Percentiles rank a stretch among this genome's conserved stretches.
phyloP scores from a whole-genome alignment of 2,329 filamentous ascomycete genomes.

The Elsinoe fawcettii region DNA sequence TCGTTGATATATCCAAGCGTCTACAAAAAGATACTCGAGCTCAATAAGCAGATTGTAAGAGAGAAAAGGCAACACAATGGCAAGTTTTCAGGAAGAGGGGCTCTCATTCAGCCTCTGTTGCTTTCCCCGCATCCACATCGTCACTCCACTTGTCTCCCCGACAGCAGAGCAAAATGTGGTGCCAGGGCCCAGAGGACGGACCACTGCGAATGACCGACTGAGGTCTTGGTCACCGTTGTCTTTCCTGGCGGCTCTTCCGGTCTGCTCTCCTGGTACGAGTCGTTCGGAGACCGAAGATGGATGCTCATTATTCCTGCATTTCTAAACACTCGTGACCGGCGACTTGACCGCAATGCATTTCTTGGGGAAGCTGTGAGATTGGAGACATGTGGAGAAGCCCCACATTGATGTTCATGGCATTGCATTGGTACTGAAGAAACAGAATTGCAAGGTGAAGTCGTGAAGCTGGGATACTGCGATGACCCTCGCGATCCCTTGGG shows the following conservation, averaged over 20 bases:
- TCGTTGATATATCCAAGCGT: not conserved
- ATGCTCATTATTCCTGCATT: not conserved
- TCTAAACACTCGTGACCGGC: not conserved
- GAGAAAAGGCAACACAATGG: not conserved
- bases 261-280: not conserved
- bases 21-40: not conserved
- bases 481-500: not conserved
- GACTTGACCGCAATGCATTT: not conserved
- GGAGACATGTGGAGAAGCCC: constrained; percentile 11
- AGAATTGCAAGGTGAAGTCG: not conserved
- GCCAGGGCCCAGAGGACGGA: too few relatives aligned
- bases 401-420: not conserved
- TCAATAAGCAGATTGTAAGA: not conserved
- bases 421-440: not conserved
- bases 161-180: not conserved
- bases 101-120: not conserved
- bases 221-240: constrained; percentile 4
- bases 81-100: constrained; percentile 10
- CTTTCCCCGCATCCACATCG: constrained; percentile 14
- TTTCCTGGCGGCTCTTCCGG: not conserved
- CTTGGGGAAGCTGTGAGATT: constrained; percentile 8
- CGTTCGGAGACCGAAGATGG: not conserved
- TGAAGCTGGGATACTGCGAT: not conserved
- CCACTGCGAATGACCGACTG: not conserved
- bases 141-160: constrained; percentile 7